A percentile compares a stretch with the other conserved stretches of the same genome.
phyloP scores from a whole-genome alignment of 768 basidiomycete species.

The Fomitopsis pulvina region DNA sequence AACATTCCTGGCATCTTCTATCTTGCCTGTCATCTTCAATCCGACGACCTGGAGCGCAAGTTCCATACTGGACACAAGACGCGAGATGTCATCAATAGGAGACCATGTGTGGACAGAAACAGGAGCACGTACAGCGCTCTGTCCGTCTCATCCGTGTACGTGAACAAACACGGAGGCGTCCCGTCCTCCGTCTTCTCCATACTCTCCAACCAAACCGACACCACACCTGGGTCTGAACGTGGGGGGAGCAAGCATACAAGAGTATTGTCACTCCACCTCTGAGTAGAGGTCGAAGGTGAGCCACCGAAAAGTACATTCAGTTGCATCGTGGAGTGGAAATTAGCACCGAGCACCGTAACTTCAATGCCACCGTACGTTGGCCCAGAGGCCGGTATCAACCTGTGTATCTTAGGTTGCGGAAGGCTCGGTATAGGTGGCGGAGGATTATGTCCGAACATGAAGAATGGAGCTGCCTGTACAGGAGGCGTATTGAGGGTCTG shows the following conservation, averaged over 20 bases:
- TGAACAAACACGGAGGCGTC: conserved; percentile 63
- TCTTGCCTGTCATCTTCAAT: conserved; percentile 92
- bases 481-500: conserved; percentile 2
- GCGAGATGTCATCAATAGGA: conserved; percentile 6
- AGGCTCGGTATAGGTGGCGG: conserved; percentile 40
- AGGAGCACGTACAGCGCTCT: conserved; percentile 64
- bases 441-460: conserved; percentile 54
- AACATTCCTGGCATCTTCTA: conserved; percentile 89
- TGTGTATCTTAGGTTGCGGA: conserved; percentile 70
- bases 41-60: conserved; percentile 93
- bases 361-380: conserved; percentile 92
- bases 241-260: conserved; percentile 90
- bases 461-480: conserved; percentile 7
- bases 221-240: conserved; percentile 70
- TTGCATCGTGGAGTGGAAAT: conserved; percentile 72
- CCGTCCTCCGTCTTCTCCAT: conserved; percentile 55
- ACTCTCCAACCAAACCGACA: conserved; percentile 85
- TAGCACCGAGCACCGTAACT: conserved; percentile 87
- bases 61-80: conserved; percentile 63
- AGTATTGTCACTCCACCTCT: conserved; percentile 89
- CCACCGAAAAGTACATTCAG: conserved; percentile 85
- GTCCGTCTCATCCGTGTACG: conserved; percentile 88
- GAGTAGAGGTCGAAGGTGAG: conserved; percentile 72
- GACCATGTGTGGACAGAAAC: conserved; percentile 1
- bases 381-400: conserved; percentile 77